Conservation (phyloP, 768 basidiomycete genomes). For the Termitomyces sp. region DNA sequence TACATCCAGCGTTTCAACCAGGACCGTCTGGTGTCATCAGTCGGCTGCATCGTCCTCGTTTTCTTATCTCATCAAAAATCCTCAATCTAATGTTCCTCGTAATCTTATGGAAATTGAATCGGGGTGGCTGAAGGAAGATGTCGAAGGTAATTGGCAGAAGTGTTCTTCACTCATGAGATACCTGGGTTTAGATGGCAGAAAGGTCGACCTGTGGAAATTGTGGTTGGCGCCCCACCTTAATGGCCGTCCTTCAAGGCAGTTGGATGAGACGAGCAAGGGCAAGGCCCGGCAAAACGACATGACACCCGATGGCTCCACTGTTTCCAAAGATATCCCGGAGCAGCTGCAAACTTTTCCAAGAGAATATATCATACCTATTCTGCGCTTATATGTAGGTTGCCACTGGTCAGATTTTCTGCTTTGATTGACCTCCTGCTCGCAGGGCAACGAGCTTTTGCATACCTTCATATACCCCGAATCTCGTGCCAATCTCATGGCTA, state of each 20-base stretch:
- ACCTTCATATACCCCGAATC: conserved; percentile 74
- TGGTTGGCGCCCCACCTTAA: conserved; percentile 43
- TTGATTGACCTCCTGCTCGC: background rate
- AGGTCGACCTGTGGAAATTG: conserved; percentile 66
- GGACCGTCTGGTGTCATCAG: conserved; percentile 10
- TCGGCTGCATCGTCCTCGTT: conserved; percentile 28
- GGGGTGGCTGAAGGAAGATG: conserved; percentile 50
- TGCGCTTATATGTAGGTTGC: conserved; percentile 53
- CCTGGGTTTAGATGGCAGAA: conserved; percentile 62
- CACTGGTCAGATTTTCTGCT: background rate
- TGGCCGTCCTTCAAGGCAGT: background rate
- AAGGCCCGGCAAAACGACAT: conserved; percentile 29
- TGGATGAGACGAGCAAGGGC: conserved; percentile 8
- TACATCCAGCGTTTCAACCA: background rate
- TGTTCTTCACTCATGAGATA: conserved; percentile 46
- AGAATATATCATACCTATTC: conserved; percentile 42
- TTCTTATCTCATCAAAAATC: conserved; percentile 17
- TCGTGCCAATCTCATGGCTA: conserved; percentile 55
- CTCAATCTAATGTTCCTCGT: conserved; percentile 10
- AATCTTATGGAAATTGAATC: conserved; percentile 20
- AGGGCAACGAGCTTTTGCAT: conserved; percentile 54
- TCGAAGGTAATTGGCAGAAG: conserved; percentile 53
- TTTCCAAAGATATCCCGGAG: conserved; percentile 15
- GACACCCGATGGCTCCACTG: conserved; percentile 23
- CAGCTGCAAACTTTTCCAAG: conserved; percentile 22